A percentile compares a stretch with the other conserved stretches of the same genome.
Conservation (phyloP, 148 eudicot species). For the Agrostemma githago region DNA sequence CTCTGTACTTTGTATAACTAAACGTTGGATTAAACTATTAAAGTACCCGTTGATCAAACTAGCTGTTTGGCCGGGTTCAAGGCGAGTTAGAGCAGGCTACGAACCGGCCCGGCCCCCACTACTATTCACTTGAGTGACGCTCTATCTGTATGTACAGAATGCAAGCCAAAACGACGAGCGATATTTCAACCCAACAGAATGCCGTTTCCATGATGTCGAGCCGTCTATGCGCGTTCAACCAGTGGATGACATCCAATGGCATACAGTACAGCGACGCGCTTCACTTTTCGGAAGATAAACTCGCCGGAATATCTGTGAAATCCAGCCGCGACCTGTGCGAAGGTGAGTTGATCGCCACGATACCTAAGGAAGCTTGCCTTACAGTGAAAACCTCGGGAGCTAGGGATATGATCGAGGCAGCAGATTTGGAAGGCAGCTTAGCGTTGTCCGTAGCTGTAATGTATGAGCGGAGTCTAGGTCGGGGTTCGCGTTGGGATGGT, state of each 20-base stretch:
- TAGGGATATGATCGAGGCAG: constrained; percentile 41
- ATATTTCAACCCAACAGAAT: no score
- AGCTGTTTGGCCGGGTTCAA: no score
- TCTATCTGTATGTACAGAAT: no score
- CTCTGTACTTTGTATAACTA: no score
- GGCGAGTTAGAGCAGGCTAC: no score
- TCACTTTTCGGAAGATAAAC: constrained; percentile 28
- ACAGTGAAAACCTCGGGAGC: constrained; percentile 63
- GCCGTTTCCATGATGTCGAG: constrained; percentile 24
- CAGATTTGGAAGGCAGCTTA: constrained; percentile 49
- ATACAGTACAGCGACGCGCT: constrained; percentile 63
- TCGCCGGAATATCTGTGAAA: constrained; percentile 40
- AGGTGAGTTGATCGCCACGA: constrained; percentile 68
- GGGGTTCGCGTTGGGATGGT: constrained; percentile 59
- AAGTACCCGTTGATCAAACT: no score
- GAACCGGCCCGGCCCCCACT: no score
- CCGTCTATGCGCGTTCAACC: constrained; percentile 66
- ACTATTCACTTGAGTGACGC: no score
- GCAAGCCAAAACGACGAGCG: no score
- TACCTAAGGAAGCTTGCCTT: constrained; percentile 68
- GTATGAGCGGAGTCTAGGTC: constrained; percentile 74
- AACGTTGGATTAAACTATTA: no score
- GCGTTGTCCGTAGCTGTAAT: constrained; percentile 70
- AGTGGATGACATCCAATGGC: constrained; percentile 60
- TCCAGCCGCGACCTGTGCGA: constrained; percentile 50